phyloP scores from a whole-genome alignment of 2,329 filamentous ascomycete species.

The Fusarium vanettenii region DNA sequence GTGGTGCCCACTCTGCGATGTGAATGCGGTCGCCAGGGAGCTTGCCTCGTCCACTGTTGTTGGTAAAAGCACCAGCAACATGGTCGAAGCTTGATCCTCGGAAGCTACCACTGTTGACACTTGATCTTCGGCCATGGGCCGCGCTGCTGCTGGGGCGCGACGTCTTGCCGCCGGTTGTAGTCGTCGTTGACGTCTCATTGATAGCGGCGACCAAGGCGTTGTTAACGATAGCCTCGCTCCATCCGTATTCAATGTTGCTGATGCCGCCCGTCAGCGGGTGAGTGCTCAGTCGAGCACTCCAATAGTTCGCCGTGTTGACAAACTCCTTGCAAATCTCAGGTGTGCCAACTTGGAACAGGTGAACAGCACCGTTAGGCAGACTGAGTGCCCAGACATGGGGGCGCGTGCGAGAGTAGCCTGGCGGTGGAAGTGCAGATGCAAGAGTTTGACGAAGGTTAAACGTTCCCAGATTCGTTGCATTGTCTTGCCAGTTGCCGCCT shows the following conservation, averaged over 20 bases:
- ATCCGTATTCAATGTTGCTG: conserved; percentile 97
- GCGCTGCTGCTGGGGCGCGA: conserved; percentile 65
- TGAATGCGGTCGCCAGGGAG: conserved; percentile 86
- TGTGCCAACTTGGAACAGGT: conserved; percentile 98
- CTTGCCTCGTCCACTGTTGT: conserved; percentile 64
- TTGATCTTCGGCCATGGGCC: conserved; percentile 54
- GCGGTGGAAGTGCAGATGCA: conserved; percentile 87
- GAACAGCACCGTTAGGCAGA: conserved; percentile 90
- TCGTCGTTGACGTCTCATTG: conserved; percentile 57
- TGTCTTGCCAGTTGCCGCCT: conserved; percentile 98
- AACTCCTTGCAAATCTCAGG: conserved; percentile 95
- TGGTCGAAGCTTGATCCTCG: conserved; percentile 73
- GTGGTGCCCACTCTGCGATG: conserved; percentile 90
- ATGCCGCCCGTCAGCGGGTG: conserved; percentile 93
- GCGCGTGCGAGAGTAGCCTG: conserved; percentile 90
- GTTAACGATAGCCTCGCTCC: conserved; percentile 86
- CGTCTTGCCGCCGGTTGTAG: conserved; percentile 47
- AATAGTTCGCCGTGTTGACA: conserved; percentile 95
- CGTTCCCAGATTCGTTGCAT: conserved; percentile 87
- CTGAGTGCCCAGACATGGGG: conserved; percentile 96
- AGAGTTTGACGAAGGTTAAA: conserved; percentile 93
- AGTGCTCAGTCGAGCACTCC: conserved; percentile 93
- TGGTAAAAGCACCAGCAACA: conserved; percentile 60
- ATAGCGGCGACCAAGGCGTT: conserved; percentile 65
- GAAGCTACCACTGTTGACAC: conserved; percentile 63